Evolutionary conservation across 495 filamentous ascomycete genomes (phyloP).

Genomic region (Neurospora sp.): DNA sequence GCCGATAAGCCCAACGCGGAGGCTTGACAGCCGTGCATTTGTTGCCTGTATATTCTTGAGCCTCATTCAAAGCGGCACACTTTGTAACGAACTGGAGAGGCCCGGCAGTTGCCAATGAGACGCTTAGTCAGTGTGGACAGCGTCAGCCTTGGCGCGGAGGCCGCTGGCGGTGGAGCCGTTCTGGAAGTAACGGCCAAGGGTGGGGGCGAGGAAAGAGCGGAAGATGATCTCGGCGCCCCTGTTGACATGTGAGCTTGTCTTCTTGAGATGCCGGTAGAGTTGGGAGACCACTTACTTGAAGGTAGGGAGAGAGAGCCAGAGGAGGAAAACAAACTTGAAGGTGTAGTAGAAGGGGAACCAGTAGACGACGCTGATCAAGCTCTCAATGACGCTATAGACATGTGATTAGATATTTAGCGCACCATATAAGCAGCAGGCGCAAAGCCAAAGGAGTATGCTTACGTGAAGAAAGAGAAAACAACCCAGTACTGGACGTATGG

Average conservation of each 20-base stretch:
- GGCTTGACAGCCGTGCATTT: background rate
- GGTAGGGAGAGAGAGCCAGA: constrained; percentile 94
- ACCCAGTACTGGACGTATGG: constrained; percentile 77
- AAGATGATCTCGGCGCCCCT: constrained; percentile 96
- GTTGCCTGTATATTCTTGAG: background rate
- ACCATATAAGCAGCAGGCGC: background rate
- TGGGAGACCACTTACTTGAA: constrained; percentile 57
- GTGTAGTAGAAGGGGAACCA: constrained; percentile 99
- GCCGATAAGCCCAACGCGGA: background rate
- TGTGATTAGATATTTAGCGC: constrained; percentile 3
- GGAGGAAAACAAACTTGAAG: constrained; percentile 94
- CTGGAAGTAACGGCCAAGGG: constrained; percentile 84
- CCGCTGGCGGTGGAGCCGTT: constrained; percentile 69
- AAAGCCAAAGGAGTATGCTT: constrained; percentile 14
- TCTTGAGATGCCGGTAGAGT: background rate
- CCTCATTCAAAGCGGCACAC: constrained; percentile 13
- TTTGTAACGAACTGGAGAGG: constrained; percentile 7
- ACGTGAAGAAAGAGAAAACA: constrained; percentile 85
- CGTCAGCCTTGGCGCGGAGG: constrained; percentile 84
- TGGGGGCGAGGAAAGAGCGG: constrained; percentile 85
- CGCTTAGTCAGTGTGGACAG: constrained; percentile 50
- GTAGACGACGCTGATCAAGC: constrained; percentile 85
- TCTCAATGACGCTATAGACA: constrained; percentile 64
- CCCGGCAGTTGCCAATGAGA: background rate
- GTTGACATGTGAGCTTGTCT: constrained; percentile 1